A percentile compares a stretch with the other conserved stretches of the same genome.
These are phyloP conservation scores for Athelia psychrophila DNA, from an alignment of 1,284 basidiomycete species.

Conservation along the genomic window DNA sequence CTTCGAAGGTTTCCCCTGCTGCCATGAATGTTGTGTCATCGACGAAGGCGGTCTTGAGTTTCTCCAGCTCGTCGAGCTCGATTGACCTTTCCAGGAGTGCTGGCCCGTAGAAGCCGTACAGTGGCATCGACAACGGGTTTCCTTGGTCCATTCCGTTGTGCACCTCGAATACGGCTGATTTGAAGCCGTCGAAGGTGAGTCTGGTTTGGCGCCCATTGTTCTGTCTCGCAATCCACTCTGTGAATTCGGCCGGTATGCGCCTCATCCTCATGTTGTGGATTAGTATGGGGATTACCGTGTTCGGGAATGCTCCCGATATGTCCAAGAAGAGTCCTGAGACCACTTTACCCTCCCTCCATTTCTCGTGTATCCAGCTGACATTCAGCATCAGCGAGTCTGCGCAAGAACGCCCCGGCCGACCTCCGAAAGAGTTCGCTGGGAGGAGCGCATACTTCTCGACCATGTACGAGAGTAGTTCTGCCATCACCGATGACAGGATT, in stretches of 20 bases:
- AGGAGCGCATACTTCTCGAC: conserved; percentile 22
- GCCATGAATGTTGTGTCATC: conserved; percentile 10
- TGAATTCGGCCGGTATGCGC: conserved; percentile 22
- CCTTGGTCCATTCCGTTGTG: conserved; percentile 28
- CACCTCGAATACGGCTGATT: conserved; percentile 17
- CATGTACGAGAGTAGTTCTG: conserved; percentile 19
- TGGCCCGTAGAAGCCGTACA: conserved; percentile 20
- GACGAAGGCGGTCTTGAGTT: conserved; percentile 10
- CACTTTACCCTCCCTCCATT: conserved; percentile 25
- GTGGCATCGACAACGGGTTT: conserved; percentile 19
- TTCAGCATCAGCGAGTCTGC: conserved; percentile 32
- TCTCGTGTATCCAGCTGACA: conserved; percentile 22
- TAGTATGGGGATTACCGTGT: conserved; percentile 18
- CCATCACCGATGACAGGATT: conserved; percentile 21
- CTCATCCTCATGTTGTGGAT: conserved; percentile 26
- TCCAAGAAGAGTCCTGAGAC: conserved; percentile 27
- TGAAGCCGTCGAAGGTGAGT: conserved; percentile 26
- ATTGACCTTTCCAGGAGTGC: conserved; percentile 11
- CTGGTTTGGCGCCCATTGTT: conserved; percentile 17
- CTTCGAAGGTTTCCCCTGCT: neutral
- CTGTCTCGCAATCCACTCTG: conserved; percentile 12
- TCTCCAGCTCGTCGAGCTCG: neutral
- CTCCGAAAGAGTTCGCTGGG: conserved; percentile 29
- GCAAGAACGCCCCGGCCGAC: conserved; percentile 27
- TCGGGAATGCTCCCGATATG: conserved; percentile 32